Percentiles rank a stretch among this genome's conserved stretches.
Conservation (phyloP, 306 rosid genomes). For the Trichosanthes truncata region DNA sequence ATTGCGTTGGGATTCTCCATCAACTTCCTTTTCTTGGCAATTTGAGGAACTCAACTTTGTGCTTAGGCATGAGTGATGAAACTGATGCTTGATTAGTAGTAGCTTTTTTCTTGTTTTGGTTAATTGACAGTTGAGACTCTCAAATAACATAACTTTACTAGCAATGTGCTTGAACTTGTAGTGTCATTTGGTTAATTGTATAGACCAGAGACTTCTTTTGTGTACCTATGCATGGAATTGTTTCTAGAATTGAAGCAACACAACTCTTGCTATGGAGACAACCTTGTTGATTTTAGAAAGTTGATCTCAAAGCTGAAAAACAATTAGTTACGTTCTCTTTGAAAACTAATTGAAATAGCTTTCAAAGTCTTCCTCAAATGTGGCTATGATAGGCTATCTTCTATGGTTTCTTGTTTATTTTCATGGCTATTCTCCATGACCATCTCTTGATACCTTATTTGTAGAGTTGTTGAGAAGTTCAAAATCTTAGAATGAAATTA, state of each 20-base stretch:
- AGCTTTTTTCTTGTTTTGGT: not conserved
- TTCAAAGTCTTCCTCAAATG: not conserved
- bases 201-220: not conserved
- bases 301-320: not conserved
- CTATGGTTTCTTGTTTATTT: not conserved
- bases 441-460: no score
- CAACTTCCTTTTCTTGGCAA: not conserved
- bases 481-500: no score
- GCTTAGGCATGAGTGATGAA: not conserved
- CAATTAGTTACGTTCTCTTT: no score
- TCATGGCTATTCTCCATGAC: not conserved
- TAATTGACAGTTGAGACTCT: not conserved
- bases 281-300: not conserved
- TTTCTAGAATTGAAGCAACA: no score
- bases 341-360: not conserved
- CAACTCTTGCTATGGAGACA: not conserved
- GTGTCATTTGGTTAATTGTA: not conserved
- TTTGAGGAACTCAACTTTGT: slow-evolving; percentile 5
- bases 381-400: not conserved
- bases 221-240: no score
- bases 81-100: not conserved
- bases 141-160: not conserved
- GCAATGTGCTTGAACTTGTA: not conserved
- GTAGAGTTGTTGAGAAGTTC: no score
- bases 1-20: not conserved